Base-by-base conservation (phyloP, 2,329 filamentous ascomycete species). In the Whalleya microplaca region DNA sequence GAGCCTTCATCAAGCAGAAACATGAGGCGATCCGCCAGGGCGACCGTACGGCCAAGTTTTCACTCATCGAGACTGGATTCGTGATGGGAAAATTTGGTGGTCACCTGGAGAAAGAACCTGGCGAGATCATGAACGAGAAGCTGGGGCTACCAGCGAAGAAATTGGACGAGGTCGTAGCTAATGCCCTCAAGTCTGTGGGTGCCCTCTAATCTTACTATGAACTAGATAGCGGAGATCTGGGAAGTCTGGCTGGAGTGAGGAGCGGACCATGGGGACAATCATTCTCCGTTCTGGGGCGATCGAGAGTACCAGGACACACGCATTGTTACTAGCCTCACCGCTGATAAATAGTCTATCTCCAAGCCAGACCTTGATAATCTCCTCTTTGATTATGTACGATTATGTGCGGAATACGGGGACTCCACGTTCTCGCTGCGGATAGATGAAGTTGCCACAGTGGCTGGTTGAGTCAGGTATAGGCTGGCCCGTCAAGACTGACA, bases 11-110 rank as follows among this genome's bases (percentile, higher is more conserved):
- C 45, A 53, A 63, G 49, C 63, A 71, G 55, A 69, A 73, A 58
- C 62, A 71, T 48, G 63, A 62, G 12, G 68, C 64, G 2, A 56
- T 57, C 9, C 56, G 50, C 21, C 51, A 53, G 6, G 71, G 72
- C 21, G 64, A 71, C 45, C 23, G 27, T 1, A 40, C 23, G 21
- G 71, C 71, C 3, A 64, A 56, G 10, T 63, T 61, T 45, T 62
- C 58, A n/a, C 61, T 74, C 16, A 65, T 75, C 19, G 66, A 73
- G 58, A 71, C 67, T 19, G 71, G 69, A 3, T 71, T 73, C 29
- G 61, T 65, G 6, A 71, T 68, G 1, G 70, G 71, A 1, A 66
- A 56, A 21, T 74, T 65, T 52, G 71, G 70, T 0, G 70, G 68
- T 0, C 64, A 71, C 45, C 48, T 74, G 23, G 71, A 74, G 49